A percentile compares a stretch with the other conserved stretches of the same genome.
These are phyloP conservation scores for Vitellaria paradoxa DNA, from an alignment of 179 eudicot species.

Conservation along the genomic window DNA sequence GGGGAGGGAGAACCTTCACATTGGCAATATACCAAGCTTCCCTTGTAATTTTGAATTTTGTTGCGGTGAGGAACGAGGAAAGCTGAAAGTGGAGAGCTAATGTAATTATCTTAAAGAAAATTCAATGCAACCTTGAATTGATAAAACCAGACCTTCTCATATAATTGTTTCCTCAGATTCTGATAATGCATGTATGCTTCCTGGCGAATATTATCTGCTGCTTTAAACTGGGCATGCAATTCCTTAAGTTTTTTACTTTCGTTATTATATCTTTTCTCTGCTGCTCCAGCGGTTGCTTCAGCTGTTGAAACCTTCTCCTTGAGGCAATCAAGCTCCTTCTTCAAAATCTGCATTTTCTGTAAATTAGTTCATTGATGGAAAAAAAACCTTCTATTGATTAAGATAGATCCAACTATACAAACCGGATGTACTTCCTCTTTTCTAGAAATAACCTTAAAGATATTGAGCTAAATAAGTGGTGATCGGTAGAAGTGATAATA, in stretches of 20 bases:
- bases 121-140: not conserved
- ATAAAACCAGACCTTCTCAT: slow-evolving; percentile 60
- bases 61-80: too few species aligned
- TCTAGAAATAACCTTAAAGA: not conserved
- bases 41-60: too few species aligned
- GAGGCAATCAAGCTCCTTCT: slow-evolving; percentile 66
- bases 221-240: slow-evolving; percentile 36
- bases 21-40: too few species aligned
- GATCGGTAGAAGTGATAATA: not conserved
- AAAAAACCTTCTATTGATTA: not conserved
- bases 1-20: too few species aligned
- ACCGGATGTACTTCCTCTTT: not conserved
- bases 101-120: not conserved
- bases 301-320: slow-evolving; percentile 48
- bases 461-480: not conserved
- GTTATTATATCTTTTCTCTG: slow-evolving; percentile 46
- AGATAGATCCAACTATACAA: not conserved
- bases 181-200: slow-evolving; percentile 49
- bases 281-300: slow-evolving; percentile 40
- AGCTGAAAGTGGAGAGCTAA: too few species aligned
- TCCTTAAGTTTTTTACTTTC: slow-evolving; percentile 46
- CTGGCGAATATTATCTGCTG: slow-evolving; percentile 64
- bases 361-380: slow-evolving; percentile 9
- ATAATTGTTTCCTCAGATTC: slow-evolving; percentile 46
- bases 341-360: slow-evolving; percentile 45